Evolutionary conservation across 1,284 basidiomycete genomes (phyloP).

Genomic region (Malassezia vespertilionis): DNA sequence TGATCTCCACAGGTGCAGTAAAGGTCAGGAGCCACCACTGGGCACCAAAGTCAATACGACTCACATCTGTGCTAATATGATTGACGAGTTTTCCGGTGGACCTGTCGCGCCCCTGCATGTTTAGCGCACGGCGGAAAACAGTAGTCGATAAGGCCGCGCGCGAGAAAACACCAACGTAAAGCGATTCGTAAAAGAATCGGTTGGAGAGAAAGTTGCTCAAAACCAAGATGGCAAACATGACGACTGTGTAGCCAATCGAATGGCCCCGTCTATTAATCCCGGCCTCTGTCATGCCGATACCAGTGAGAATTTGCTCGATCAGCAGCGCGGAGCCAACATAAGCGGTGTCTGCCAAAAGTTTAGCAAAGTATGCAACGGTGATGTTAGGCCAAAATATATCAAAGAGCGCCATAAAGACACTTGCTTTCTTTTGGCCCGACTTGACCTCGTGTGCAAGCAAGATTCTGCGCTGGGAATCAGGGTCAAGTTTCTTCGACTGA

Average conservation of each 20-base stretch:
- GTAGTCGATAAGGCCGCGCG: conserved; percentile 78
- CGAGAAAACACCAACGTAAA: conserved; percentile 56
- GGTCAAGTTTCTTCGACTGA: neutral
- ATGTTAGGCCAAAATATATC: conserved; percentile 62
- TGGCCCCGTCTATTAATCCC: too few species aligned
- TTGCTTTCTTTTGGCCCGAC: conserved; percentile 50
- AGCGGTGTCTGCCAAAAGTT: conserved; percentile 35
- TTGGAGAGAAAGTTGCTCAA: conserved; percentile 50
- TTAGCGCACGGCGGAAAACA: conserved; percentile 70
- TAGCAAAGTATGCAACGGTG: conserved; percentile 51
- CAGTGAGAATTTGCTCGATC: conserved; percentile 32
- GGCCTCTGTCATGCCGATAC: conserved; percentile 39
- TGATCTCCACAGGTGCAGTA: conserved; percentile 55
- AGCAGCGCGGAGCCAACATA: conserved; percentile 41
- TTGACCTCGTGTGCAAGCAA: conserved; percentile 12
- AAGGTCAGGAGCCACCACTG: conserved; percentile 69
- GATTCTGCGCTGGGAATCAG: neutral
- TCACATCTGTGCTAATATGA: conserved; percentile 84
- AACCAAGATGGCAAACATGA: conserved; percentile 15
- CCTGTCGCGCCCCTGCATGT: conserved; percentile 68
- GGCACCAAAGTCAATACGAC: conserved; percentile 76
- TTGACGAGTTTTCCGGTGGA: conserved; percentile 75
- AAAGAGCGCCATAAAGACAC: conserved; percentile 63
- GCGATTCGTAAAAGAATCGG: conserved; percentile 63
- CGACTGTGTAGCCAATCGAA: conserved; percentile 20